Evolutionary conservation across 257 asterid species (phyloP), one percentile per base, ranked within the genome.

Genomic region (Osmanthus fragrans): DNA sequence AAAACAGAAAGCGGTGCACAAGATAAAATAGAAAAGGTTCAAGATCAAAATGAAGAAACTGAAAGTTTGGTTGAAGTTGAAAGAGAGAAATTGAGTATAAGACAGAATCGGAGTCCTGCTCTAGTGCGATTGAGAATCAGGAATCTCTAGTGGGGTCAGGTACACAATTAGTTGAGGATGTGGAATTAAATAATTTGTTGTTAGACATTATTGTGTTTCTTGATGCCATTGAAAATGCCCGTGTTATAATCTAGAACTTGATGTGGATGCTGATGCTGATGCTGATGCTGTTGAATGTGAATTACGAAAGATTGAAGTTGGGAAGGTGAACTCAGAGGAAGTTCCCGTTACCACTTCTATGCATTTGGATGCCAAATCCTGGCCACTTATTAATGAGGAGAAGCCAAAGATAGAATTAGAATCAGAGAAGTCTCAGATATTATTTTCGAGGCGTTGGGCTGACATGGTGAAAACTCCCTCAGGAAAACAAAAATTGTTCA

Each of bases 61-160:
- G 75, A 67, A 15, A 11, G 39, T 63, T 64, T 3, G 3, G 65
- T 47, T n/a, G 34, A 72, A 72, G 60, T 70, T 63, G 71, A 42
- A 70, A 58, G 25, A 27, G 64, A 5, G 42, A 32, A 19, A 64
- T 7, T 18, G 3, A n/a, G 23, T 47, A 37, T 56, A 11, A 0
- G 54, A 37, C 11, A 30, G 29, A 39, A 77, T 67, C 81, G 2
- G 84, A 70, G 72, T 54, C 84, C 70, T 64, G 75, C 65, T 75
- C 54, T 54, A 58, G 65, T 73, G 56, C 56, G 16, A 73, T 73
- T 47, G 85, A 71, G 75, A 82, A 82, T 73, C 82, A 77, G 76
- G 85, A 76, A 71, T 63, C 79, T 79, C 76, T 72, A 73, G 80
- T 36, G 47, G 78, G 30, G 60, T 76, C 65, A 69, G 79, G 29